A percentile compares a stretch with the other conserved stretches of the same genome.
Conservation (phyloP, 2,329 filamentous ascomycete species). For the Cladosporium cucumerinum region DNA sequence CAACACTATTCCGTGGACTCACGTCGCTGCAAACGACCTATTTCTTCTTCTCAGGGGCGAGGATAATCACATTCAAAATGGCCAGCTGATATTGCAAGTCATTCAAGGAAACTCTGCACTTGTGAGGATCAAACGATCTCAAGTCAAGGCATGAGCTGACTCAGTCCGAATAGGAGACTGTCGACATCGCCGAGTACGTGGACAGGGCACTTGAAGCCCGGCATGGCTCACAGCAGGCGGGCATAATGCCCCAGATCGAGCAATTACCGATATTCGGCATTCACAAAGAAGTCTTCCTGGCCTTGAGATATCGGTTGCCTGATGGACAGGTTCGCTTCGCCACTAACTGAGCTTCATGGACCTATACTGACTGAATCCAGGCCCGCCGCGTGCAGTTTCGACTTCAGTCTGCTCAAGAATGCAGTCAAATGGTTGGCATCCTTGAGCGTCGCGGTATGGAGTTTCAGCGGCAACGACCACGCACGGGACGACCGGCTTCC, state of each 20-base stretch:
- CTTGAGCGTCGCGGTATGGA: slow-evolving; percentile 29
- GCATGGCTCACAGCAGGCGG: slow-evolving; percentile 22
- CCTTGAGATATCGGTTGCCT: slow-evolving; percentile 40
- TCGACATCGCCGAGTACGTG: slow-evolving; percentile 30
- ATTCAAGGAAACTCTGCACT: slow-evolving; percentile 41
- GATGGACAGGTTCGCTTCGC: slow-evolving; percentile 34
- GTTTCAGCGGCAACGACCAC: slow-evolving; percentile 27
- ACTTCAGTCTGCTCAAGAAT: slow-evolving; percentile 26
- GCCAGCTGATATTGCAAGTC: slow-evolving; percentile 36
- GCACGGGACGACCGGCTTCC: slow-evolving; percentile 21
- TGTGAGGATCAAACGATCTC: slow-evolving; percentile 29
- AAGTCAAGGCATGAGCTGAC: slow-evolving; percentile 3
- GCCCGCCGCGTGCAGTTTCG: slow-evolving; percentile 33
- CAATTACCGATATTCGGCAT: slow-evolving; percentile 46
- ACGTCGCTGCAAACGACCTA: slow-evolving; percentile 32
- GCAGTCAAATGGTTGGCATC: slow-evolving; percentile 23
- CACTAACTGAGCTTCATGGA: background rate
- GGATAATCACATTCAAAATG: slow-evolving; percentile 19
- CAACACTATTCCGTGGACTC: slow-evolving; percentile 36
- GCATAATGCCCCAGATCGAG: slow-evolving; percentile 35
- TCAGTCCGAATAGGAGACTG: slow-evolving; percentile 26
- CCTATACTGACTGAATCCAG: slow-evolving; percentile 19
- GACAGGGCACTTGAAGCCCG: slow-evolving; percentile 23
- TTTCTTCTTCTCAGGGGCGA: slow-evolving; percentile 23
- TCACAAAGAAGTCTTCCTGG: slow-evolving; percentile 38